phyloP scores from a whole-genome alignment of 2,329 filamentous ascomycete species.

The Pezicula rhizophila region DNA sequence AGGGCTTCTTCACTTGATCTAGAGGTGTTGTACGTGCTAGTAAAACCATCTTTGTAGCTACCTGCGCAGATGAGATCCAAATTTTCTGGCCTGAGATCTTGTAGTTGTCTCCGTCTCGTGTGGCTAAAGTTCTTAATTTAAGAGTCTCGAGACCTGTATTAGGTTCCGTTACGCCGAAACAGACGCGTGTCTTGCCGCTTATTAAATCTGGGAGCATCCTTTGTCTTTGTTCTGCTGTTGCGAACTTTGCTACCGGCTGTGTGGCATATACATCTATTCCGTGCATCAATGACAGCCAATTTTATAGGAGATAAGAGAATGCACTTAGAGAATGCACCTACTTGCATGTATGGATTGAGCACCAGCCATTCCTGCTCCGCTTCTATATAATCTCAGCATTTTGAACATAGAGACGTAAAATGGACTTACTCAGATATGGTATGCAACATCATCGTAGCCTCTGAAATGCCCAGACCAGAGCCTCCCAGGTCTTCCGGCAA shows the following conservation, averaged over 20 bases:
- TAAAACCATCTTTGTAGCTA: constrained; percentile 77
- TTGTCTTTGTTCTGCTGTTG: constrained; percentile 56
- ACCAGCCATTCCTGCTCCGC: constrained; percentile 72
- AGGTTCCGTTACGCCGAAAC: constrained; percentile 82
- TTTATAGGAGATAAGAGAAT: background rate
- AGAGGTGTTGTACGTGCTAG: constrained; percentile 69
- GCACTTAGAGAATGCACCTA: constrained; percentile 12
- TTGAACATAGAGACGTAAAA: no score
- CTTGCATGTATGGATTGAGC: constrained; percentile 56
- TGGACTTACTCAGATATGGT: constrained; percentile 56
- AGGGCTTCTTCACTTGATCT: constrained; percentile 61
- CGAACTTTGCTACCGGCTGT: constrained; percentile 69
- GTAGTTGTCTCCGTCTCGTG: constrained; percentile 55
- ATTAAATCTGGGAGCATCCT: constrained; percentile 66
- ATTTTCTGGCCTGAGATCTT: constrained; percentile 74
- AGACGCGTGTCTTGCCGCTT: constrained; percentile 63
- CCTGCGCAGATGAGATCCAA: constrained; percentile 82
- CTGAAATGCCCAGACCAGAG: constrained; percentile 69
- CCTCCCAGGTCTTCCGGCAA: constrained; percentile 70
- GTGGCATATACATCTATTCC: constrained; percentile 60
- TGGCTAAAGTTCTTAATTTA: constrained; percentile 60
- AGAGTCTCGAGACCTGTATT: constrained; percentile 76
- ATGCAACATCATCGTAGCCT: constrained; percentile 84
- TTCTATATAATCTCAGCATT: constrained; percentile 16
- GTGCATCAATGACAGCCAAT: background rate